Conservation (phyloP, 1,139 yeast genomes). For the Suhomyces guaymorum region DNA sequence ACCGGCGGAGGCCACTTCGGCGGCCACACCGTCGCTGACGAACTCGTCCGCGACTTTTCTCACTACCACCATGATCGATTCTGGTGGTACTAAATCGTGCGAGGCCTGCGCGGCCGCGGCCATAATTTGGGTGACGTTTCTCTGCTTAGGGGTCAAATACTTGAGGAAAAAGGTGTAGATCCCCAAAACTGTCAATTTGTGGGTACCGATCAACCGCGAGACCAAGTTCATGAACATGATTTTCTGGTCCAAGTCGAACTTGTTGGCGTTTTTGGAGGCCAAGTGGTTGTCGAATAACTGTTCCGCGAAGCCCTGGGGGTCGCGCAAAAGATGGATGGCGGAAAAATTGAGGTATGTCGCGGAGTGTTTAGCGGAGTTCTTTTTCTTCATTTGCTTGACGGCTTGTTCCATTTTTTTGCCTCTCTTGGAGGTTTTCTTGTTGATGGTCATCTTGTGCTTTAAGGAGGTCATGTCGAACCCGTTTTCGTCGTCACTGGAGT, state of each 20-base stretch:
- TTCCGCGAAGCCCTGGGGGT: conserved; percentile 98
- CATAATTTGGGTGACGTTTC: conserved; percentile 91
- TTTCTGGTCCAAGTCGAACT: conserved; percentile 82
- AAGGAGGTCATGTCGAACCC: conserved; percentile 67
- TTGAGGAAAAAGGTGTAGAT: conserved; percentile 84
- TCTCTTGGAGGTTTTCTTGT: conserved; percentile 79
- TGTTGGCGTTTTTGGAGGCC: conserved; percentile 62
- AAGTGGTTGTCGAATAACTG: conserved; percentile 70
- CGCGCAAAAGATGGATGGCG: conserved; percentile 89
- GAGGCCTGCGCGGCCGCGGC: conserved; percentile 97
- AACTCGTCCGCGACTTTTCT: conserved; percentile 96
- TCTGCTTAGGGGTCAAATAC: conserved; percentile 90
- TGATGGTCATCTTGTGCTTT: conserved; percentile 78
- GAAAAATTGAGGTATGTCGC: conserved; percentile 86
- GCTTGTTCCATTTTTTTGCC: conserved; percentile 77
- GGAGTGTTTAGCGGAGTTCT: conserved; percentile 48
- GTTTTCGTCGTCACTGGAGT: conserved; percentile 73
- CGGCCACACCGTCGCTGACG: conserved; percentile 96
- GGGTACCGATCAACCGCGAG: conserved; percentile 89
- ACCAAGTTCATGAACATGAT: conserved; percentile 83
- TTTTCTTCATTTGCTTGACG: conserved; percentile 64
- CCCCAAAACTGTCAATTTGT: conserved; percentile 87
- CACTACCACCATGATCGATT: conserved; percentile 72
- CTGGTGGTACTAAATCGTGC: conserved; percentile 97
- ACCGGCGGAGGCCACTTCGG: conserved; percentile 98